A percentile compares a stretch with the other conserved stretches of the same genome.
Evolutionary conservation across 2,329 filamentous ascomycete genomes (phyloP).

Genomic region (Eutypa lata): DNA sequence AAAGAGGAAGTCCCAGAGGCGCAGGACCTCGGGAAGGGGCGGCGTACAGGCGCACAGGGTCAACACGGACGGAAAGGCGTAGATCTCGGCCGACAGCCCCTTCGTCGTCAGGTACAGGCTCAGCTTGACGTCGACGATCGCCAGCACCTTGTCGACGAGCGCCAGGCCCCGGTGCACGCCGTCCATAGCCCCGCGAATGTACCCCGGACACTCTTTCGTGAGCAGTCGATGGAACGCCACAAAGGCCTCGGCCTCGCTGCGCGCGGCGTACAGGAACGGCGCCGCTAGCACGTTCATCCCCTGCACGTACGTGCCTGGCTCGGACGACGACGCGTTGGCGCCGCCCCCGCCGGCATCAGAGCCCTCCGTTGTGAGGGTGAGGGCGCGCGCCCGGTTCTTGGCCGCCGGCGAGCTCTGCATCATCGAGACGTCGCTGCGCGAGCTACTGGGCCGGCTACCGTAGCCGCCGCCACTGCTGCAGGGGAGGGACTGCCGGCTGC

Average conservation of each 20-base stretch:
- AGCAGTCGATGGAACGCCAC: conserved; percentile 85
- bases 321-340: conserved; percentile 44
- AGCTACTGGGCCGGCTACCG: conserved; percentile 34
- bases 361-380: conserved; percentile 61
- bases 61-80: conserved; percentile 91
- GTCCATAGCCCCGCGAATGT: conserved; percentile 94
- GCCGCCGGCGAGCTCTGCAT: conserved; percentile 42
- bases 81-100: conserved; percentile 87
- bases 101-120: conserved; percentile 81
- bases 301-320: conserved; percentile 89
- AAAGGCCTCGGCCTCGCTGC: conserved; percentile 93
- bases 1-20: conserved; percentile 95
- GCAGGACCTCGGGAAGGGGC: conserved; percentile 85
- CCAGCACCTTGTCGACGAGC: conserved; percentile 86
- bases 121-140: conserved; percentile 86
- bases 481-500: conserved; percentile 16
- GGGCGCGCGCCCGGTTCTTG: conserved; percentile 51
- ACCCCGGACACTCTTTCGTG: conserved; percentile 84
- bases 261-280: conserved; percentile 90
- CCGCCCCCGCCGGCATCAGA: conserved; percentile 51
- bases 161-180: conserved; percentile 90
- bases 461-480: conserved; percentile 46
- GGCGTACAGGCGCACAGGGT: conserved; percentile 96
- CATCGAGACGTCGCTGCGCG: conserved; percentile 34
- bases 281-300: conserved; percentile 98